Conservation (phyloP, 345 rosid genomes). For the Euphorbia peplus region DNA sequence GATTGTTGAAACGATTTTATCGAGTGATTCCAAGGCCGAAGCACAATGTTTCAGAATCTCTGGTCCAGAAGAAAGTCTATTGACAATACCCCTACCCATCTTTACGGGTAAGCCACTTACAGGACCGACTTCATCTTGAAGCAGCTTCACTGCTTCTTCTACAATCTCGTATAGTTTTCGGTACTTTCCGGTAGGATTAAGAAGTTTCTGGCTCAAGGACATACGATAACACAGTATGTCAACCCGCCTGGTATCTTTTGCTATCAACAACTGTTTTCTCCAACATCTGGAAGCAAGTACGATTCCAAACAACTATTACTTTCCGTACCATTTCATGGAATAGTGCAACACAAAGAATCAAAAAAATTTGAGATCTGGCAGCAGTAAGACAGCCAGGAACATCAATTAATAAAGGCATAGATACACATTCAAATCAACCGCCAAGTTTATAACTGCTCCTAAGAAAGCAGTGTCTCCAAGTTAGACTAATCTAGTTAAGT, state of each 20-base stretch:
- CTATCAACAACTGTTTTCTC: conserved; percentile 80
- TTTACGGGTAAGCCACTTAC: conserved; percentile 75
- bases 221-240: conserved; percentile 86
- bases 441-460: too few relatives aligned
- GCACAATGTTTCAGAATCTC: conserved; percentile 73
- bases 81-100: conserved; percentile 86
- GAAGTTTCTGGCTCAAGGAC: conserved; percentile 72
- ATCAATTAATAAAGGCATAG: too few relatives aligned
- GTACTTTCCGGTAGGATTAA: conserved; percentile 56
- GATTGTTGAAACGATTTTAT: conserved; percentile 42
- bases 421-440: too few relatives aligned
- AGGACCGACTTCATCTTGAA: conserved; percentile 83
- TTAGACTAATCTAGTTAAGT: too few relatives aligned
- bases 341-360: not conserved
- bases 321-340: not conserved
- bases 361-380: too few relatives aligned
- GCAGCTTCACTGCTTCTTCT: conserved; percentile 68
- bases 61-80: conserved; percentile 75
- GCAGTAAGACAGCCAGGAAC: too few relatives aligned
- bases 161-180: conserved; percentile 48
- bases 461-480: too few relatives aligned
- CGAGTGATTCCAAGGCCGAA: conserved; percentile 58
- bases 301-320: conserved; percentile 7
- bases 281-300: conserved; percentile 63
- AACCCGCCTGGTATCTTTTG: conserved; percentile 75